Percentiles rank a stretch among this genome's conserved stretches.
phyloP scores from a whole-genome alignment of 257 asterid genomes.

The Leptodermis oblonga region DNA sequence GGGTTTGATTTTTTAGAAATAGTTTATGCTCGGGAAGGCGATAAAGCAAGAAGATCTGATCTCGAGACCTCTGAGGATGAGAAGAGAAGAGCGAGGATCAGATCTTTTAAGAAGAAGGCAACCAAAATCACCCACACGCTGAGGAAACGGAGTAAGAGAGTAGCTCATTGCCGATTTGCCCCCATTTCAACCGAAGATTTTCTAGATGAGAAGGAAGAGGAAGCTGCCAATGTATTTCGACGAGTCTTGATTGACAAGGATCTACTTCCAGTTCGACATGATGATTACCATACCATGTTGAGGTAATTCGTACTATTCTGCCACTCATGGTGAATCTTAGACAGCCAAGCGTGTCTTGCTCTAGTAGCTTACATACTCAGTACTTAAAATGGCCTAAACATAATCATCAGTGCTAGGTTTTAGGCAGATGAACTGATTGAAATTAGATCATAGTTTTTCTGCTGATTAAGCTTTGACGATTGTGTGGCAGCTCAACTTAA shows the following conservation, averaged over 20 bases:
- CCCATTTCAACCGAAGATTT: conserved; percentile 66
- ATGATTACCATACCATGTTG: conserved; percentile 61
- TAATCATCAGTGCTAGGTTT: not conserved
- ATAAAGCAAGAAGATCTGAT: conserved; percentile 33
- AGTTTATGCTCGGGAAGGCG: conserved; percentile 35
- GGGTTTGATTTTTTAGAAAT: conserved; percentile 27
- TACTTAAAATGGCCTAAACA: not conserved
- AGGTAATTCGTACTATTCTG: conserved; percentile 43
- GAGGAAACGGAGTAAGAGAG: conserved; percentile 41
- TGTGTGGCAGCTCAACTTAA: not conserved
- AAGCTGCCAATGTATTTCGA: conserved; percentile 59
- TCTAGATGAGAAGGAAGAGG: conserved; percentile 79
- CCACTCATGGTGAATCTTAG: not conserved
- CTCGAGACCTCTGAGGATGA: conserved; percentile 46
- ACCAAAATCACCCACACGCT: conserved; percentile 33
- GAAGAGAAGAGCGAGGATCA: conserved; percentile 34
- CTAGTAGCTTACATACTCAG: not conserved
- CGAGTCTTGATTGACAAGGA: conserved; percentile 60
- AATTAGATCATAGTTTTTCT: not conserved
- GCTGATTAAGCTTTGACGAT: not conserved
- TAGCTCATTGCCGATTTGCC: conserved; percentile 66
- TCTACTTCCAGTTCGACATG: conserved; percentile 72
- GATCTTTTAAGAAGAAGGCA: conserved; percentile 45
- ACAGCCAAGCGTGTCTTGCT: not conserved
- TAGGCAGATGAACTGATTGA: not conserved